Evolutionary conservation across 1,284 basidiomycete genomes (phyloP), one percentile per base, ranked within the genome.

Genomic region (Leccinum pachyderme): DNA sequence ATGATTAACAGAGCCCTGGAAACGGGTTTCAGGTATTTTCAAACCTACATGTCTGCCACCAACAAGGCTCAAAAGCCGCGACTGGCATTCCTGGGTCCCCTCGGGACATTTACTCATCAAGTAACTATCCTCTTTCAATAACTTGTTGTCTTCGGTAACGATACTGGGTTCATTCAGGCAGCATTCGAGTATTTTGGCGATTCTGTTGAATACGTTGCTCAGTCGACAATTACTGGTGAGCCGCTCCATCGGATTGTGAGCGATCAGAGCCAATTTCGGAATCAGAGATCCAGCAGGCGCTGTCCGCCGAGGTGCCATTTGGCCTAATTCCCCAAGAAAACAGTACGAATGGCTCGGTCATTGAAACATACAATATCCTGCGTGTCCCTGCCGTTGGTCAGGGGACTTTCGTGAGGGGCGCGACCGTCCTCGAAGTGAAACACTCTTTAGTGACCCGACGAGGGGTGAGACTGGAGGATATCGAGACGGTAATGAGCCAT

Each of bases 81-180:
- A 31, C 46, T 72, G 44, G 81, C 81, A 50, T 83, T 84, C 65
- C 74, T 91, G 29, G 89, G 89, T 8, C 89, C 89, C 24, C 66
- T 78, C 47, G 89, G 89, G 46, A 91, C 89, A 35, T 90, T 89
- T 67, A 82, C 88, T 47, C 88, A 91, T 61, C 86, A 90, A 76
- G 89, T 85, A 57, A 56, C 67, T 31, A 13, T 24, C 46, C 35
- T 47, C 49, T 47, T 28, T 29, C 35, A 7, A 43, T 49, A 12
- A 27, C 24, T 24, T 52, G 41, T 33, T n/a, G 8, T 25, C 2
- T 37, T n/a, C 24, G 41, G 4, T 56, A 15, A 61, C 35, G 25
- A 37, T 52, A 22, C 24, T 35, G 31, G 15, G 15, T 6, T 6
- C 27, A 11, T 43, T 48, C 60, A 91, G 89, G 86, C 82, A 39